phyloP scores from a whole-genome alignment of 1,139 yeast species.

The Meyerozyma elateridarum region DNA sequence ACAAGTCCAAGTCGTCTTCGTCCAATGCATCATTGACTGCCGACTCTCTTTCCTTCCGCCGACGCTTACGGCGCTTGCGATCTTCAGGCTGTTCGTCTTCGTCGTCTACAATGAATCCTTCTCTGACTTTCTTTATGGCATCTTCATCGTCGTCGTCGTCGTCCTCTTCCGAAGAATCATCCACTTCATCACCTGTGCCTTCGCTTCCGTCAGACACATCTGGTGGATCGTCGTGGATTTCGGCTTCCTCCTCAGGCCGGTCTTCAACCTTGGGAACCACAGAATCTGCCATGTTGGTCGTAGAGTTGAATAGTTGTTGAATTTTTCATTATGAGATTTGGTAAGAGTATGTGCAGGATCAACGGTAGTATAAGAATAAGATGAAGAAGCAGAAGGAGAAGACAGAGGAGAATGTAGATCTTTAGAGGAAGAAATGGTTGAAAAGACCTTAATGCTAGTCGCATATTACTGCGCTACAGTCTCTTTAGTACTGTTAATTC shows the following conservation, averaged over 20 bases:
- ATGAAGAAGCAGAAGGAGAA: no score
- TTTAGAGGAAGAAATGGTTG: no score
- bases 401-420: no score
- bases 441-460: no score
- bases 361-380: no score
- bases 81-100: conserved; percentile 56
- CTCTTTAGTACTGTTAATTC: no score
- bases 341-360: no score
- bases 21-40: conserved; percentile 69
- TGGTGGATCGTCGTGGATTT: conserved; percentile 30
- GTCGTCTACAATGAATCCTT: conserved; percentile 92
- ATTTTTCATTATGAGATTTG: not conserved
- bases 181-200: conserved; percentile 43
- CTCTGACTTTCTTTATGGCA: conserved; percentile 69
- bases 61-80: conserved; percentile 16
- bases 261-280: conserved; percentile 2
- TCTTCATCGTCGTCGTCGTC: conserved; percentile 76
- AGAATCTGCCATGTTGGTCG: conserved; percentile 3
- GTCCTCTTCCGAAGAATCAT: conserved; percentile 71
- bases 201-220: conserved; percentile 30
- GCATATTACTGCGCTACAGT: no score
- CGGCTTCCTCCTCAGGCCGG: conserved; percentile 27
- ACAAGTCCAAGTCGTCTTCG: conserved; percentile 89
- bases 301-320: not conserved
- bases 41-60: conserved; percentile 21